These are phyloP conservation scores for Trichoderma oligosporum DNA, from an alignment of 2,329 filamentous ascomycete genomes.

Conservation along the genomic window DNA sequence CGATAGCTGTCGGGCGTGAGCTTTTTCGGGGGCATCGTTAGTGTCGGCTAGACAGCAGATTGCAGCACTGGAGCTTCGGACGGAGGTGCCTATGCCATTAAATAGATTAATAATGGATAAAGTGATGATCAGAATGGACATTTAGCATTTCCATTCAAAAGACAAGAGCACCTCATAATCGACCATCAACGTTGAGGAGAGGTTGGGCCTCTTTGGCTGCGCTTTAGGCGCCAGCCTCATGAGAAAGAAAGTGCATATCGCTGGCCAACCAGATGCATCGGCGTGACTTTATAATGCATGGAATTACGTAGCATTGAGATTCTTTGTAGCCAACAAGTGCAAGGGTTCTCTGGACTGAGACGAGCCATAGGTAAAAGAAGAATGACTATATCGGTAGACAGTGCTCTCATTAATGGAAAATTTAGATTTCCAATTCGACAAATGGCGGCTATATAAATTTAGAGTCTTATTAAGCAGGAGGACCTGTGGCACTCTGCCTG, in stretches of 20 bases:
- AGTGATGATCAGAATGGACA: background rate
- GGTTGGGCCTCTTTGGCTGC: too few species aligned
- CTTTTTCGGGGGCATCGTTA: background rate
- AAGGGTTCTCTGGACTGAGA: too few species aligned
- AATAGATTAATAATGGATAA: background rate
- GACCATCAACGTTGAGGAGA: background rate
- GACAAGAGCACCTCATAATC: background rate
- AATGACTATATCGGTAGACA: background rate
- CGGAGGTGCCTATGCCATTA: too few species aligned
- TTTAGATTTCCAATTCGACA: background rate
- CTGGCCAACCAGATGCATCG: background rate
- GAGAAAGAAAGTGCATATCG: background rate
- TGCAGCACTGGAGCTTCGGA: too few species aligned
- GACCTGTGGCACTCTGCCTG: too few species aligned
- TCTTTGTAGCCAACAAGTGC: background rate
- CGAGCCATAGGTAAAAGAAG: background rate
- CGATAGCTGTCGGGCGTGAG: background rate
- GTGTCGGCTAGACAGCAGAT: background rate
- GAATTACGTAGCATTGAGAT: background rate
- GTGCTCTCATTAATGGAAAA: background rate
- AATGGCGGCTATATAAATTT: too few species aligned
- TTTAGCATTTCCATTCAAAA: background rate
- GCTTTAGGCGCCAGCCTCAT: background rate
- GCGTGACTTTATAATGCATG: background rate
- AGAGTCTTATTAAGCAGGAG: too few species aligned